phyloP scores from a whole-genome alignment of 2,329 filamentous ascomycete genomes.

The Rhinocladiella similis region DNA sequence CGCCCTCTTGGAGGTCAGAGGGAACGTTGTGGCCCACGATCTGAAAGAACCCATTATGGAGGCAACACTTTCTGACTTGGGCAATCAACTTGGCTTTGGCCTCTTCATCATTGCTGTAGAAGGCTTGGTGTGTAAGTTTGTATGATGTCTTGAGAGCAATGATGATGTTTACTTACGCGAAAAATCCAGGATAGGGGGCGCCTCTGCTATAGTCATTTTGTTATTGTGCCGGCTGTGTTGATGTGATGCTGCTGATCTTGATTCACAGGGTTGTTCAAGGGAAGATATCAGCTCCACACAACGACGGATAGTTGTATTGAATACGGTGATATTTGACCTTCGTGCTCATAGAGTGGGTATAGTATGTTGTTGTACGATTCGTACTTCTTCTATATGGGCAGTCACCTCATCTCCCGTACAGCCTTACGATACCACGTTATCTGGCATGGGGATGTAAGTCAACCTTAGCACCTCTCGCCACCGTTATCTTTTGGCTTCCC shows the following conservation, averaged over 20 bases:
- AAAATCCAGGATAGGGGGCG: constrained; percentile 38
- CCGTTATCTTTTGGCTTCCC: too few relatives aligned
- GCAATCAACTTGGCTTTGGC: constrained; percentile 34
- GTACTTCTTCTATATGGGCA: too few relatives aligned
- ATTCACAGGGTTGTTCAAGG: background rate
- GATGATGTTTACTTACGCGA: constrained; percentile 22
- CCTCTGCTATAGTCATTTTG: constrained; percentile 30
- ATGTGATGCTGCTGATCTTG: background rate
- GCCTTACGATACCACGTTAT: too few relatives aligned
- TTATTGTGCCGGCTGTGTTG: constrained; percentile 16
- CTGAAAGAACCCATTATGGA: constrained; percentile 55
- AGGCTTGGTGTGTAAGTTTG: constrained; percentile 5
- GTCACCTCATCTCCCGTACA: too few relatives aligned
- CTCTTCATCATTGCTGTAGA: constrained; percentile 33
- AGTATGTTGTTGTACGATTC: too few relatives aligned
- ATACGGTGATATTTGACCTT: constrained; percentile 14
- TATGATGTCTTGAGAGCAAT: background rate
- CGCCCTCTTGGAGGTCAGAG: constrained; percentile 39
- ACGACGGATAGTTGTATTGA: too few relatives aligned
- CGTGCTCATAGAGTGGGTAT: constrained; percentile 9
- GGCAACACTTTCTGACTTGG: constrained; percentile 44
- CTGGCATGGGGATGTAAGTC: too few relatives aligned
- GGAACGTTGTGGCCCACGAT: constrained; percentile 51
- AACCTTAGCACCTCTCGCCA: too few relatives aligned
- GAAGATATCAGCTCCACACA: too few relatives aligned